phyloP scores from a whole-genome alignment of 2,329 filamentous ascomycete genomes.

The Penicillium sp. region DNA sequence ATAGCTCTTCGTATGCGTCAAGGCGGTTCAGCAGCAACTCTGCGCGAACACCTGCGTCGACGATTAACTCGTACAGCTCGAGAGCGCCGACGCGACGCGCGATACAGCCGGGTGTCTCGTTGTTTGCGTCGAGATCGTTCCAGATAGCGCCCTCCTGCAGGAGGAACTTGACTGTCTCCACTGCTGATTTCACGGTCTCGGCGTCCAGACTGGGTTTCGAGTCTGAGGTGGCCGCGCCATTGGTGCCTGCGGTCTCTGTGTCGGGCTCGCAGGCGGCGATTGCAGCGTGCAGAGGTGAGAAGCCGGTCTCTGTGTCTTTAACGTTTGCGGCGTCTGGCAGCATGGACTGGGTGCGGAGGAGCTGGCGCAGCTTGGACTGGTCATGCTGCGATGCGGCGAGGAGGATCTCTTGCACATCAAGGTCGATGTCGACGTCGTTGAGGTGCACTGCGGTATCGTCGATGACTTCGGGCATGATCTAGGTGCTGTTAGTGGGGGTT shows the following conservation, averaged over 20 bases:
- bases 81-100: slow-evolving; percentile 67
- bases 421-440: slow-evolving; percentile 39
- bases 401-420: slow-evolving; percentile 59
- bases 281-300: slow-evolving; percentile 84
- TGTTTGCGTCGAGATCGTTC: slow-evolving; percentile 86
- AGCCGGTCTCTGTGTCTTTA: slow-evolving; percentile 81
- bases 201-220: slow-evolving; percentile 55
- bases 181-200: slow-evolving; percentile 5
- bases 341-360: slow-evolving; percentile 58
- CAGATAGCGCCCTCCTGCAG: slow-evolving; percentile 90
- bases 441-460: slow-evolving; percentile 24
- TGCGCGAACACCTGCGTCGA: slow-evolving; percentile 86
- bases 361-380: slow-evolving; percentile 63
- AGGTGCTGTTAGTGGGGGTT: slow-evolving; percentile 7
- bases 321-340: slow-evolving; percentile 63
- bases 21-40: slow-evolving; percentile 82
- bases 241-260: slow-evolving; percentile 23
- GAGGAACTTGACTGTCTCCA: slow-evolving; percentile 63
- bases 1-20: slow-evolving; percentile 74
- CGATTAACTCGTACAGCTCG: slow-evolving; percentile 75
- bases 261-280: slow-evolving; percentile 68
- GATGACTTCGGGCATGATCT: slow-evolving; percentile 28
- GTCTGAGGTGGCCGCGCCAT: slow-evolving; percentile 1
- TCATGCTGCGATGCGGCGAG: slow-evolving; percentile 69
- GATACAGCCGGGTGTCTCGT: slow-evolving; percentile 90